phyloP scores from a whole-genome alignment of 306 rosid species.

The Trichosanthes truncata region DNA sequence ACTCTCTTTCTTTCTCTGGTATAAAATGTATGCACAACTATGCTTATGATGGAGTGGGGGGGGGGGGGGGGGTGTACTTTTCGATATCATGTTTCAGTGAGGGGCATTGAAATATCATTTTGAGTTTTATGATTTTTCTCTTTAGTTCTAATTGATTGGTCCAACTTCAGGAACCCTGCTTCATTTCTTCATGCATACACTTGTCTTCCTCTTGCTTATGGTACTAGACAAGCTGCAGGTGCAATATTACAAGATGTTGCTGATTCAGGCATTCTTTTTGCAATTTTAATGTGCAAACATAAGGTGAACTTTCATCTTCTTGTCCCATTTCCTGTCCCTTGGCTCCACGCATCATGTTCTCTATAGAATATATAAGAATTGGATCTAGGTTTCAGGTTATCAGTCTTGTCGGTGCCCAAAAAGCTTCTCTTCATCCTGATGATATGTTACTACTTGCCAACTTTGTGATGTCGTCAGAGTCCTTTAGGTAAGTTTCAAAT shows the following conservation, averaged over 20 bases:
- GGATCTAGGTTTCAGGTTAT: conserved; percentile 61
- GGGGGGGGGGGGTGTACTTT: background rate
- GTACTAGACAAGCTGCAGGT: conserved; percentile 89
- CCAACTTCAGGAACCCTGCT: conserved; percentile 74
- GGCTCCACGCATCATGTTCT: background rate
- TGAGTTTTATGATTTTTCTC: background rate
- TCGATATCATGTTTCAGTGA: background rate
- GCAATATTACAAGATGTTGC: conserved; percentile 88
- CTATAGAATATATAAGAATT: conserved; percentile 16
- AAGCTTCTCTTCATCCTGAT: conserved; percentile 95
- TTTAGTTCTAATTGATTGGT: conserved; percentile 15
- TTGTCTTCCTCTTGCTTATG: conserved; percentile 88
- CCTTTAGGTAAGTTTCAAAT: conserved; percentile 65
- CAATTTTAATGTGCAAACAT: conserved; percentile 89
- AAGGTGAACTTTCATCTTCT: conserved; percentile 41
- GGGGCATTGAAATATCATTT: background rate
- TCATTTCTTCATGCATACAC: conserved; percentile 96
- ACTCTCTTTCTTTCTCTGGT: background rate
- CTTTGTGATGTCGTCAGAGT: conserved; percentile 86
- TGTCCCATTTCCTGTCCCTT: background rate
- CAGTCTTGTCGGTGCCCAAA: conserved; percentile 92
- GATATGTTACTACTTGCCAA: conserved; percentile 75
- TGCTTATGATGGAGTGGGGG: background rate
- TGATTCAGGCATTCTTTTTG: conserved; percentile 87
- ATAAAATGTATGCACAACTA: background rate